Conservation (phyloP, 2,329 filamentous ascomycete genomes). For the Sarocladium oryzae region DNA sequence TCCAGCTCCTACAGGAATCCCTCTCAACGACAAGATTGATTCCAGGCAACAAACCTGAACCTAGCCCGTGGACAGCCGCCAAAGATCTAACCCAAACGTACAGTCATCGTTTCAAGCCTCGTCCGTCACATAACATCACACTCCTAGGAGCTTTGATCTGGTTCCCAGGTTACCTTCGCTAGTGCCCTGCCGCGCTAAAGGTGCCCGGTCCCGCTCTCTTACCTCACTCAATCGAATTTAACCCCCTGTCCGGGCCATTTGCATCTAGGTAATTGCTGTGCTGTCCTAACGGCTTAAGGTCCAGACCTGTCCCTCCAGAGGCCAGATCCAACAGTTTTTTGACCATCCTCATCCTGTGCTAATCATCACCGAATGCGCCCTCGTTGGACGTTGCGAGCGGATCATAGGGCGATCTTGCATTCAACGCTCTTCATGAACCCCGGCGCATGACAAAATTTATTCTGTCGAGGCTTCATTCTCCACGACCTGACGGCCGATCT, state of each 20-base stretch:
- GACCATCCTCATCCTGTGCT: background rate
- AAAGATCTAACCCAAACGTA: too few relatives aligned
- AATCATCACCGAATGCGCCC: constrained; percentile 4
- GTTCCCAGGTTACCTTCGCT: background rate
- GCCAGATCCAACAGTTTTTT: constrained; percentile 8
- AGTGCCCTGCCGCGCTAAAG: background rate
- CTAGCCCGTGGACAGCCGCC: too few relatives aligned
- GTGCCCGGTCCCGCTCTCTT: background rate
- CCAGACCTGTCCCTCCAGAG: background rate
- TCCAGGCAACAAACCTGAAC: too few relatives aligned
- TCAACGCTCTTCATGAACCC: too few relatives aligned
- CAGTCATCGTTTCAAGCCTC: too few relatives aligned
- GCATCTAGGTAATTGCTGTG: background rate
- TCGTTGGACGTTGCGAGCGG: background rate
- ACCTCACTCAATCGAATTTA: background rate
- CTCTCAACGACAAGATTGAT: too few relatives aligned
- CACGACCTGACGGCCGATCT: background rate
- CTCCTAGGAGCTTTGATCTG: too few relatives aligned
- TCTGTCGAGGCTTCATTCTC: too few relatives aligned
- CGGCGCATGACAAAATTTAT: too few relatives aligned
- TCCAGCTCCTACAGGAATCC: too few relatives aligned
- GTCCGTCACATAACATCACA: too few relatives aligned
- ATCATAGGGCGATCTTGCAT: too few relatives aligned
- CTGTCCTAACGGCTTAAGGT: background rate
- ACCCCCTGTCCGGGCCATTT: background rate